These are phyloP conservation scores for Wallacemonas sp. DNA, from an alignment of 208 protist species.

Conservation along the genomic window DNA sequence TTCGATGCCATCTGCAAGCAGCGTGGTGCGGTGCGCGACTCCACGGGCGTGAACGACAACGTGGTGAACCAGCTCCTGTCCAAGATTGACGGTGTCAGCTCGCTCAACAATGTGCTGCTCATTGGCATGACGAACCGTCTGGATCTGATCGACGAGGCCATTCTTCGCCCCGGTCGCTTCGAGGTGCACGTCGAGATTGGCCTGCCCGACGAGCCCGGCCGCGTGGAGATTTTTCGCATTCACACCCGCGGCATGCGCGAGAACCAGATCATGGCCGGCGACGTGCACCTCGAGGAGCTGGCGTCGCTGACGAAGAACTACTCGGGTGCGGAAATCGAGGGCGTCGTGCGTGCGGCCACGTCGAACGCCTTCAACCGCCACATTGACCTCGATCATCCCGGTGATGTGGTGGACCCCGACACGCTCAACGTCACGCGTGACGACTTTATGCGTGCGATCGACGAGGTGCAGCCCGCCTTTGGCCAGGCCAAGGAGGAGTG, in stretches of 20 bases:
- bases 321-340: slow-evolving; percentile 97
- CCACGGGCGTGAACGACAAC: slow-evolving; percentile 97
- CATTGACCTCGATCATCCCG: slow-evolving; percentile 85
- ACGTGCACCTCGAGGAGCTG: slow-evolving; percentile 95
- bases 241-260: slow-evolving; percentile 96
- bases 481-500: slow-evolving; percentile 95
- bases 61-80: slow-evolving; percentile 99
- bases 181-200: slow-evolving; percentile 98
- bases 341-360: slow-evolving; percentile 84
- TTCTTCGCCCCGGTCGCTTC: slow-evolving; percentile 98
- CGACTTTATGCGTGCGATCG: slow-evolving; percentile 80
- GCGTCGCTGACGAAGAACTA: slow-evolving; percentile 98
- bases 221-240: slow-evolving; percentile 99
- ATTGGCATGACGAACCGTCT: slow-evolving; percentile 99
- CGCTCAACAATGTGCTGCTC: slow-evolving; percentile 99
- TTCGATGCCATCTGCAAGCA: slow-evolving; percentile 99
- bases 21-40: slow-evolving; percentile 90
- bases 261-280: slow-evolving; percentile 84
- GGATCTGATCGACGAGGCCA: slow-evolving; percentile 99
- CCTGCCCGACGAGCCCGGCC: slow-evolving; percentile 97
- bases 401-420: slow-evolving; percentile 52
- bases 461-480: slow-evolving; percentile 97
- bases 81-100: slow-evolving; percentile 99
- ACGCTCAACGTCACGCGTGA: slow-evolving; percentile 63
- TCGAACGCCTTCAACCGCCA: slow-evolving; percentile 92